Evolutionary conservation across 495 filamentous ascomycete species (phyloP).

Genomic region (Lasiosphaeriaceae sp.): DNA sequence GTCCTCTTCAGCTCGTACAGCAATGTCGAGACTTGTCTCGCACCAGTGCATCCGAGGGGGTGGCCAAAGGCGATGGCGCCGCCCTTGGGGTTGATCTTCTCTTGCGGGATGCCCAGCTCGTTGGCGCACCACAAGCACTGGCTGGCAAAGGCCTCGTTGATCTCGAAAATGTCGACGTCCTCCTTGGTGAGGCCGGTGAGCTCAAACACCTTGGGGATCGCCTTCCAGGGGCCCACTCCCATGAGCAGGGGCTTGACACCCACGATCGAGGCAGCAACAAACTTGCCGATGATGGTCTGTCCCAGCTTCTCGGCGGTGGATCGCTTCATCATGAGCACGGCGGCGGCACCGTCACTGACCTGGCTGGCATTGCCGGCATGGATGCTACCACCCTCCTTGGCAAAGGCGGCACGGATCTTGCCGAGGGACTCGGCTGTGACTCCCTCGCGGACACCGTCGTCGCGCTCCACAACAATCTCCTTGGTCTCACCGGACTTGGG

Average conservation of each 20-base stretch:
- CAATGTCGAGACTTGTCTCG: constrained; percentile 87
- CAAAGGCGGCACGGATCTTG: constrained; percentile 90
- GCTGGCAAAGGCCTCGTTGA: constrained; percentile 97
- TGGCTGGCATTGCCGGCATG: constrained; percentile 95
- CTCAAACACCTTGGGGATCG: constrained; percentile 85
- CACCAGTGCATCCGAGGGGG: constrained; percentile 90
- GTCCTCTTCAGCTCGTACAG: constrained; percentile 82
- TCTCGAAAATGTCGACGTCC: constrained; percentile 96
- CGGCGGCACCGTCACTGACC: constrained; percentile 93
- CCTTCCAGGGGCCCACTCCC: constrained; percentile 94
- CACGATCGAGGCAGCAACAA: constrained; percentile 75
- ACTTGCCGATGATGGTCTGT: constrained; percentile 86
- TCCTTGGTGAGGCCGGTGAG: constrained; percentile 83
- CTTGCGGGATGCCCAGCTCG: constrained; percentile 73
- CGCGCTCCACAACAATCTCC: constrained; percentile 75
- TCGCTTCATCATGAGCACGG: constrained; percentile 93
- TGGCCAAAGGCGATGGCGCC: constrained; percentile 99
- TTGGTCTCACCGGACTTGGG: constrained; percentile 87
- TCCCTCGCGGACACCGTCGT: constrained; percentile 82
- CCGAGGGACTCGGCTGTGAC: constrained; percentile 80
- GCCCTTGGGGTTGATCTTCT: constrained; percentile 95
- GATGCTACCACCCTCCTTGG: constrained; percentile 85
- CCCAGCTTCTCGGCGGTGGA: constrained; percentile 83
- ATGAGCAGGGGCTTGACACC: constrained; percentile 92
- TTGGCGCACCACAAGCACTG: constrained; percentile 93